Base-by-base conservation (phyloP, 306 rosid species). In the Crotalaria pallida region DNA sequence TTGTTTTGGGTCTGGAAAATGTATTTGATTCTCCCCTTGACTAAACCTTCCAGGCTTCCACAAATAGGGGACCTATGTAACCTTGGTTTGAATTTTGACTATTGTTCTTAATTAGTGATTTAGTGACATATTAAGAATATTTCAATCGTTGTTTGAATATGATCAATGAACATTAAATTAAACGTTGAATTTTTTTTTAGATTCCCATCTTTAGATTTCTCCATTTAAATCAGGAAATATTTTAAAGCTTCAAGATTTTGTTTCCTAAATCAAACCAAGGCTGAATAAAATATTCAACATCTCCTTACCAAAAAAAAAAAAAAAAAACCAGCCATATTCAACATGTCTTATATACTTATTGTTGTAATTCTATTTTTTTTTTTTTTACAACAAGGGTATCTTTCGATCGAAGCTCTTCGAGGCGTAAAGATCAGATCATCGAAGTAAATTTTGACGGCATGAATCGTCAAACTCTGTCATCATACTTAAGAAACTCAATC, bases 61-160 rank as follows among this genome's bases (percentile, higher is more conserved):
- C 34, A 6, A 22, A 65, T 16, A 33, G n/a, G n/a, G 17, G 3
- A 6, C 29, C 13, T 10, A 2, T 40, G 24, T 8, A 3, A 23
- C 6, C 15, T 6, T 52, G 2, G 4, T 43, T 70, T 71, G 29
- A 63, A 56, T 23, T 41, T 71, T 78, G 78, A 71, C 77, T n/a
- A 29, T 10, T 10, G 5, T 45, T 24, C 11, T 36, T 53, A 33
- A 29, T 61, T 52, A 4, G n/a, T n/a, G n/a, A n/a, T n/a, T 77
- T 5, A n/a, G 40, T 40, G 3, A 10, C 11, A 26, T 10, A 13
- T 43, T 38, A 17, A 4, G n/a, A 49, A 21, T 4, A 34, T 34
- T 57, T 43, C 45, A 26, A 17, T 26, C 23, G 36, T 23, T 10
- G 6, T 69, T 77, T 69, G 65, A 60, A 31, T 58, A 8, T 53